These are phyloP conservation scores for Skeletonema grethae DNA, from an alignment of 108 stramenopile species.

Conservation along the genomic window DNA sequence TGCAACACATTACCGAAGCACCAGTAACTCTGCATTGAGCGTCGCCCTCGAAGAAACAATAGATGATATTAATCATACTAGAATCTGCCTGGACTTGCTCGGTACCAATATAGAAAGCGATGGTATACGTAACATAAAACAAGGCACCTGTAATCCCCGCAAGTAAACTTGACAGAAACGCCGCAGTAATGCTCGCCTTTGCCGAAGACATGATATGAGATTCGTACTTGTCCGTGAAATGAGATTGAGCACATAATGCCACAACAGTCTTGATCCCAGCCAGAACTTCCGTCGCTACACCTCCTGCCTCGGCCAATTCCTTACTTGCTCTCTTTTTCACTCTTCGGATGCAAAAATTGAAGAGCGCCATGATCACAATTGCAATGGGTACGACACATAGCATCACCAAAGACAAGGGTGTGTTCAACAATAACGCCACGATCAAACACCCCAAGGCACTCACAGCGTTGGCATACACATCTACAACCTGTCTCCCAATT, in stretches of 20 bases:
- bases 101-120: conserved; percentile 49
- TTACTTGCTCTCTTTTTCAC: conserved; percentile 23
- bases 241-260: conserved; percentile 53
- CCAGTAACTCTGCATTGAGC: conserved; percentile 44
- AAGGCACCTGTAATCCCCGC: conserved; percentile 47
- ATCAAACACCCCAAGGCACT: conserved; percentile 31
- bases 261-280: conserved; percentile 66
- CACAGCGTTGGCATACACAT: conserved; percentile 41
- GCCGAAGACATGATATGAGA: conserved; percentile 19
- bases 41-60: conserved; percentile 38
- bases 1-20: conserved; percentile 48
- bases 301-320: conserved; percentile 37
- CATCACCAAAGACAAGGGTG: conserved; percentile 38
- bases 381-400: conserved; percentile 37
- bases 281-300: conserved; percentile 62
- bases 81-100: conserved; percentile 39
- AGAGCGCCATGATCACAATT: conserved; percentile 24
- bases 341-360: conserved; percentile 23
- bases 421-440: conserved; percentile 38
- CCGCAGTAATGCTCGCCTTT: conserved; percentile 19
- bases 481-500: conserved; percentile 43
- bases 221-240: conserved; percentile 43
- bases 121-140: conserved; percentile 44
- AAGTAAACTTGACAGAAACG: conserved; percentile 29
- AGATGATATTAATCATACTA: conserved; percentile 8